Evolutionary conservation across 768 basidiomycete genomes (phyloP), one percentile per base, ranked within the genome.

Genomic region (Suillus alpinus): DNA sequence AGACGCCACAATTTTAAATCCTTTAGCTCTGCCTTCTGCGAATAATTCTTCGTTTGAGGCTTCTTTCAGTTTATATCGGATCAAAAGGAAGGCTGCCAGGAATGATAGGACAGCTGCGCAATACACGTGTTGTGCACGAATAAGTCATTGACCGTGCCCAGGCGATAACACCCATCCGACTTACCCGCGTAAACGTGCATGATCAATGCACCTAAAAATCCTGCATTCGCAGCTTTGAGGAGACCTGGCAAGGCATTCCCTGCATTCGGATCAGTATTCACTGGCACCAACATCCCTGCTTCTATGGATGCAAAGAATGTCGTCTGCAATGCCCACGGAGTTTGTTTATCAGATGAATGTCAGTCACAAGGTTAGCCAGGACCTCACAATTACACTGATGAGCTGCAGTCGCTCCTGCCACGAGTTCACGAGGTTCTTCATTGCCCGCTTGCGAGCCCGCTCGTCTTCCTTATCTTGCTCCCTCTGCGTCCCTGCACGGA

Each of bases 361-460:
- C 9, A 18, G 10, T 18, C 53, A 29, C 10, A 10, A 18, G 10
- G 6, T 39, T 12, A 20, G 14, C 0, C n/a, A 59, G 18, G 32
- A 31, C 73, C 83, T 66, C 50, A 84, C 85, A 56, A 86, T 84
- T 37, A 87, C 78, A 43, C 78, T 81, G 69, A 87, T 85, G 12
- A 86, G 73, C 71, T 86, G 83, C 46, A 86, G 75, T 44, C 85
- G 76, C 61, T 86, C 85, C 76, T 83, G 81, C 86, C 86, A 87
- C 4, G 83, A 82, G 64, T 80, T 78, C n/a, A 84, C 76, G 3
- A 86, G 76, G 44, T 83, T 80, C 53, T 71, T 78, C 74, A 81
- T 75, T 3, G 80, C 83, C 55, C 78, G 76, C 63, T 72, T 74
- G 41, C 76, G 73, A 13, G 76, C 77, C 59, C 77, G 69, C 8